These are phyloP conservation scores for Moesziomyces sp. DNA, from an alignment of 1,284 basidiomycete genomes.

Conservation along the genomic window DNA sequence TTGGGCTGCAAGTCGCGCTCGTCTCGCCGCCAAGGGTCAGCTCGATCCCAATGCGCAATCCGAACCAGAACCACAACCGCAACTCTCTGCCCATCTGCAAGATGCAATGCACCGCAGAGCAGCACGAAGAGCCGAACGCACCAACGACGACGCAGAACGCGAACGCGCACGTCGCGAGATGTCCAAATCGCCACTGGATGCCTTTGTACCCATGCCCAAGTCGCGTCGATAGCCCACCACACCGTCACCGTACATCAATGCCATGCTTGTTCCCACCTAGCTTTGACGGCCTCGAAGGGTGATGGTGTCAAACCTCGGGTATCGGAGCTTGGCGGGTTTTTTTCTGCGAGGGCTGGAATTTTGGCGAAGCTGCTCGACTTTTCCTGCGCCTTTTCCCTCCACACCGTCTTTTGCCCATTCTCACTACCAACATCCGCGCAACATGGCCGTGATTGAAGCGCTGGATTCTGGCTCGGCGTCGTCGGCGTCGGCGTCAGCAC, in stretches of 20 bases:
- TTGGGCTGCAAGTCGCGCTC: conserved; percentile 41
- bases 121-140: conserved; percentile 16
- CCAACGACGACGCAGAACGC: conserved; percentile 19
- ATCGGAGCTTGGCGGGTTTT: not conserved
- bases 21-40: conserved; percentile 34
- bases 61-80: not conserved
- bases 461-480: conserved; percentile 1
- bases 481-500: not conserved
- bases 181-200: conserved; percentile 45
- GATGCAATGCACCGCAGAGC: conserved; percentile 31
- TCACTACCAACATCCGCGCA: not conserved
- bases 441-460: conserved; percentile 26
- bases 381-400: not conserved
- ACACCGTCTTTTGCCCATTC: not conserved
- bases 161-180: conserved; percentile 36
- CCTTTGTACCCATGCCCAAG: conserved; percentile 45
- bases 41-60: not conserved
- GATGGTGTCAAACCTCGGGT: conserved; percentile 2
- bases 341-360: too few relatives aligned
- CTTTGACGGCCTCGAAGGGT: too few relatives aligned
- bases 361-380: not conserved
- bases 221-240: conserved; percentile 1
- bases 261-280: too few relatives aligned
- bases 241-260: not conserved
- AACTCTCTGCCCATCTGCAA: conserved; percentile 10